phyloP scores from a whole-genome alignment of 495 filamentous ascomycete species.

The Penicillium cataractarum region DNA sequence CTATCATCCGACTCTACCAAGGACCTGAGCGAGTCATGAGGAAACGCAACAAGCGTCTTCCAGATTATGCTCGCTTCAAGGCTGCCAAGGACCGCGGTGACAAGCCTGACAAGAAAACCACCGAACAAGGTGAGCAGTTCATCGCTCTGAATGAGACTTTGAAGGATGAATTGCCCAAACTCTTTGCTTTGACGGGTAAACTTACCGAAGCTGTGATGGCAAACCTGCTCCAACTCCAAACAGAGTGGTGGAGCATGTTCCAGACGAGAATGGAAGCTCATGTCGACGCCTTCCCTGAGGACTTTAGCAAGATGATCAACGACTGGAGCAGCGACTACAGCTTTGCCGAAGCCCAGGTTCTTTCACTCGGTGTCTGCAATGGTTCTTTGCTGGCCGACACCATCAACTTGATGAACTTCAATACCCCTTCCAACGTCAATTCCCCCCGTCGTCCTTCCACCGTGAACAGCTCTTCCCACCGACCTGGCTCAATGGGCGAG shows the following conservation, averaged over 20 bases:
- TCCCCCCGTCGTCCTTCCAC: conserved; percentile 51
- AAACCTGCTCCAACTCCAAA: conserved; percentile 81
- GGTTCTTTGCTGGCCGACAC: conserved; percentile 57
- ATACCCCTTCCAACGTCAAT: conserved; percentile 50
- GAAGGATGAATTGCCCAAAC: conserved; percentile 87
- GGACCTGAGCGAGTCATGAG: conserved; percentile 84
- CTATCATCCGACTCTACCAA: conserved; percentile 76
- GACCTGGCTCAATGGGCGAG: conserved; percentile 68
- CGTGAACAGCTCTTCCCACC: conserved; percentile 45
- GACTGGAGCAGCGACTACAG: conserved; percentile 76
- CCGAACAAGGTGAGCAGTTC: conserved; percentile 83
- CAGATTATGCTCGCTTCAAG: conserved; percentile 85
- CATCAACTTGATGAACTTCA: conserved; percentile 55
- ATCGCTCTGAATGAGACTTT: conserved; percentile 86
- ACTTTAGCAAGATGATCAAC: conserved; percentile 65
- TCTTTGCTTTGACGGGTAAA: conserved; percentile 77
- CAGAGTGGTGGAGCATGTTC: conserved; percentile 77
- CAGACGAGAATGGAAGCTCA: conserved; percentile 76
- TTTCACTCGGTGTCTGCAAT: conserved; percentile 61
- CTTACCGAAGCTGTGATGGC: conserved; percentile 77
- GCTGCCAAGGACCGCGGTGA: conserved; percentile 75
- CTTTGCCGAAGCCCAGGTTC: conserved; percentile 52
- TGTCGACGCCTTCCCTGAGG: conserved; percentile 69
- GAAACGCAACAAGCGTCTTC: conserved; percentile 85
- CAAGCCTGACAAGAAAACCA: conserved; percentile 78